phyloP scores from a whole-genome alignment of 192 early-diverging fungal genomes.

The Lunasporangiospora selenospora region DNA sequence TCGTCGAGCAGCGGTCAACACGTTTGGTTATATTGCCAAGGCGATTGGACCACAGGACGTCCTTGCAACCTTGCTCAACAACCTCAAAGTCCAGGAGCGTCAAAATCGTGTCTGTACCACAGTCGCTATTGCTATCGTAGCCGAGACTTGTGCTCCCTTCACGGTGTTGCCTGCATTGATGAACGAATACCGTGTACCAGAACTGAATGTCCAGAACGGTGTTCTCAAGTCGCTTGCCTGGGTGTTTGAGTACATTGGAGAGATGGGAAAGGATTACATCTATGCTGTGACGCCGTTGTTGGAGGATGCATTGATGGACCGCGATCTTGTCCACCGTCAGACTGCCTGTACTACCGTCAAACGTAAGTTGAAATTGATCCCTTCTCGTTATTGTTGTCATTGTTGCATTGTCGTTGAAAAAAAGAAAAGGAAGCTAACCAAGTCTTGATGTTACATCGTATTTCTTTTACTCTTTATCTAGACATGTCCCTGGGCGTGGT shows the following conservation, averaged over 20 bases:
- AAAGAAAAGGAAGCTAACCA: too few species aligned
- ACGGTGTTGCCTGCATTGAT: slow-evolving; percentile 97
- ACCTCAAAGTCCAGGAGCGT: slow-evolving; percentile 98
- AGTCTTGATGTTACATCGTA: too few species aligned
- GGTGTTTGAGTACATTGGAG: slow-evolving; percentile 99
- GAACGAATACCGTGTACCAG: slow-evolving; percentile 99
- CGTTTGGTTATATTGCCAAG: slow-evolving; percentile 99
- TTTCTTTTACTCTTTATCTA: slow-evolving; percentile 9
- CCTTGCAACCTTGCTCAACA: slow-evolving; percentile 95
- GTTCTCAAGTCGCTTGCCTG: slow-evolving; percentile 95
- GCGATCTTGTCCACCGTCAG: slow-evolving; percentile 98
- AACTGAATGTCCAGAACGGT: slow-evolving; percentile 99
- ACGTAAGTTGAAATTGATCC: slow-evolving; percentile 43
- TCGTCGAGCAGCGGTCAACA: slow-evolving; percentile 95
- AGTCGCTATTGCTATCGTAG: slow-evolving; percentile 86
- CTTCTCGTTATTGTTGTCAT: neutral
- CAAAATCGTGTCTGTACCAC: slow-evolving; percentile 99
- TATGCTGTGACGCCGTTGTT: slow-evolving; percentile 95
- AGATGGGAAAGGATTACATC: slow-evolving; percentile 98
- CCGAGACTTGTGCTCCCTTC: slow-evolving; percentile 97
- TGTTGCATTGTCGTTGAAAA: too few species aligned
- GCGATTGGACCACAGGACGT: slow-evolving; percentile 99
- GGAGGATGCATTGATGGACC: slow-evolving; percentile 97
- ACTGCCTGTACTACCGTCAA: slow-evolving; percentile 96
- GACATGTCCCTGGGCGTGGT: slow-evolving; percentile 94